Base-by-base conservation (phyloP, 345 rosid genomes). In the Linum trigynum region DNA sequence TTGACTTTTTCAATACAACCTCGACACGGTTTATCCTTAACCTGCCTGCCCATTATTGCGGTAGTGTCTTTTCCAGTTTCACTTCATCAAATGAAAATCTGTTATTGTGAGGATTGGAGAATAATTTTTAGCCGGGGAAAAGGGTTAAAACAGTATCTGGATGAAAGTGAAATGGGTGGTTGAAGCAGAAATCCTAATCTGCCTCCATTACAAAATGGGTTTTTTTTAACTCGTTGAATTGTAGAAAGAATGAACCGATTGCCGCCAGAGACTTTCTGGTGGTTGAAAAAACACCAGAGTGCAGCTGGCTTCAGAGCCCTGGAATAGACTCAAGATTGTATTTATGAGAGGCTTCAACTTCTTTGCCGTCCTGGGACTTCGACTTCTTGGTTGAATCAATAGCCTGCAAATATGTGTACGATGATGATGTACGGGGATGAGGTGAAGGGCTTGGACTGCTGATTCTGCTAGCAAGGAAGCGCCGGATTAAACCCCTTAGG, bases 391-490 rank as follows among this genome's bases (percentile, higher is more conserved):
- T 79, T n/a, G 84, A 81, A 69, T 90, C 96, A 8, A 85, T 81
- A 55, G 84, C 76, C 67, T 76, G 90, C 75, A 91, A 76, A 74
- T 87, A 81, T 6, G 82, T 69, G 69, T 84, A 89, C n/a, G 97
- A 89, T 65, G 97, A 80, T 65, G 97, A 81, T 23, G 32, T 23
- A 68, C 17, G 79, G 42, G 79, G 76, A 64, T 72, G 78, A 14
- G 79, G 64, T 67, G 88, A 76, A 66, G 84, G 73, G 63, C 78
- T 74, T 2, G 96, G 90, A 72, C 82, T 95, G 84, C 89, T 91
- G 71, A 91, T 89, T 78, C 87, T 86, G 79, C 99, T 95, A 39
- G 98, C 86, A 53, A 95, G 86, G 82, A 95, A 91, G 64, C 99
- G 94, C 12, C 90, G 92, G 71, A 95, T 89, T 63, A 95, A 81